phyloP scores from a whole-genome alignment of 345 rosid species.

The Triadica sebifera region DNA sequence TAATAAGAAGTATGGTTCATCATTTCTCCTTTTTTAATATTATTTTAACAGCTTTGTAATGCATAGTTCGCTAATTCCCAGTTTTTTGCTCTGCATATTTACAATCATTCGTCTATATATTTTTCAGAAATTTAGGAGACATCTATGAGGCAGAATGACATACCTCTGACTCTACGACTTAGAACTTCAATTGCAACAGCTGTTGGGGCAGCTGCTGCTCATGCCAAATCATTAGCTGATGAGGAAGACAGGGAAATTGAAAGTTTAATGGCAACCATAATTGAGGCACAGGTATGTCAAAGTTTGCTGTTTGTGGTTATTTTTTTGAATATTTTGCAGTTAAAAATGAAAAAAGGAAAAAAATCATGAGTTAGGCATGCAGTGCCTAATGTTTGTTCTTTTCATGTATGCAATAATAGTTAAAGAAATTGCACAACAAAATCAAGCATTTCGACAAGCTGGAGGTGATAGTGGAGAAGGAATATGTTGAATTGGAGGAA shows the following conservation, averaged over 20 bases:
- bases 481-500: constrained; percentile 52
- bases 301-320: neutral
- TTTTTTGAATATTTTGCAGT: neutral
- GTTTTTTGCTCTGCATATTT: constrained; percentile 1
- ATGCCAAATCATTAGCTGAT: constrained; percentile 78
- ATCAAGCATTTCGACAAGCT: constrained; percentile 60
- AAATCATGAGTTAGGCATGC: neutral
- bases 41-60: neutral
- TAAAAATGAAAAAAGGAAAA: neutral
- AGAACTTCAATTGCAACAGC: constrained; percentile 76
- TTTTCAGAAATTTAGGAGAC: constrained; percentile 47
- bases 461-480: constrained; percentile 75
- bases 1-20: neutral
- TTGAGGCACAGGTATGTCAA: constrained; percentile 66
- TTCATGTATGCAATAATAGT: constrained; percentile 34
- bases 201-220: constrained; percentile 80
- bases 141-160: constrained; percentile 31
- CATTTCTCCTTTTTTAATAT: neutral
- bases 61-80: neutral
- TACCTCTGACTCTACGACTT: constrained; percentile 59
- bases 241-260: constrained; percentile 83
- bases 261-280: constrained; percentile 51
- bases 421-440: constrained; percentile 71
- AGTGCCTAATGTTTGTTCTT: constrained; percentile 14
- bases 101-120: constrained; percentile 1